Base-by-base conservation (phyloP, 805 yeast species). In the Teunomyces atbi region DNA sequence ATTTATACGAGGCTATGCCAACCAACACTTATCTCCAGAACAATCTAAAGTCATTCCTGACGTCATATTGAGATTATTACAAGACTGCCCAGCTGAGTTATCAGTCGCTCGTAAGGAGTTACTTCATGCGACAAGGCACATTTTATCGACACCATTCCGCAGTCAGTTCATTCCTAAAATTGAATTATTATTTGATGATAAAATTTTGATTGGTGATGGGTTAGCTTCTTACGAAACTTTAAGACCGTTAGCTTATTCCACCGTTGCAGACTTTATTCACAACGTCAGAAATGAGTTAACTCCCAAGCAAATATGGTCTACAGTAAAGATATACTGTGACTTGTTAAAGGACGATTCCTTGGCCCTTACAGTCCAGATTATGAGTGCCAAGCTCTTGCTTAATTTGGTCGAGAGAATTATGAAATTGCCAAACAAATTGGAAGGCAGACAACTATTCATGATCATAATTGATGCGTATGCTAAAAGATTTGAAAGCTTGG, bases 221-320 rank as follows among this genome's bases (percentile, higher is more conserved):
- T 77, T 94, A 44, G 94, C 99, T 0, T 84, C 95, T 2, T 83
- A 82, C 58, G 97, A 91, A 62, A 88, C 95, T 0, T 74, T 94
- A 44, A 76, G 97, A 54, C 97, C 98, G 0, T 70, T 94, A 58
- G 98, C 98, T 0, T 94, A 91, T 64, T 86, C 95, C 29, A 89
- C 95, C 11, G 92, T 94, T 42, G 98, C 99, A 0, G 99, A 94
- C 60, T 84, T 95, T 56, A 86, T 94, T 45, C 98, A 94, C 59
- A 89, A 89, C 59, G 92, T 92, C 2, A 81, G 97, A 54, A 79
- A 83, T 42, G 95, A 91, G 54, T 70, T 94, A 44, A 83, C 87
- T 0, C 80, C 91, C 1, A 82, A 80, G 33, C 97, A 89, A 60
- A 85, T 94, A 8, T 84, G 96, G 84, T 83, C 85, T 47, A 88